Percentiles rank a stretch among this genome's conserved stretches.
Evolutionary conservation across 257 asterid genomes (phyloP).

Genomic region (Nicotiana paniculata): DNA sequence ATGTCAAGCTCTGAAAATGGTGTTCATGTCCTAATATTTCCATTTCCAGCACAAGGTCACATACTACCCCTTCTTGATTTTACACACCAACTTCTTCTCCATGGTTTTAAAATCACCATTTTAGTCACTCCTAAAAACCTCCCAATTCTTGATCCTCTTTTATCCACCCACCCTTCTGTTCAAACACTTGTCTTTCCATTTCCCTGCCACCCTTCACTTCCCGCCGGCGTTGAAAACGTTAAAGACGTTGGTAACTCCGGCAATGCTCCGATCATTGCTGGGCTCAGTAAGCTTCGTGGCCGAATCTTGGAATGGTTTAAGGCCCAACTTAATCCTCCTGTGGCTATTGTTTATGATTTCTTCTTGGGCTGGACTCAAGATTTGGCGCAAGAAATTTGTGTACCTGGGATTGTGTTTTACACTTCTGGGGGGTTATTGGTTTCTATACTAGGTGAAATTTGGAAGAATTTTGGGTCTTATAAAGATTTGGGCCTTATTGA

Average conservation of each 20-base stretch:
- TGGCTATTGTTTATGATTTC: conserved; percentile 55
- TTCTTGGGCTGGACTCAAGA: conserved; percentile 70
- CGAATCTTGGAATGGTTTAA: conserved; percentile 48
- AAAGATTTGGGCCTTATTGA: conserved; percentile 1
- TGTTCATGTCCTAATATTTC: conserved; percentile 55
- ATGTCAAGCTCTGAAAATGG: conserved; percentile 31
- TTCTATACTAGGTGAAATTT: conserved; percentile 17
- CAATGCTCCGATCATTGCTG: conserved; percentile 37
- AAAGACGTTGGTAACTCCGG: conserved; percentile 61
- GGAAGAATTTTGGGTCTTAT: conserved; percentile 25
- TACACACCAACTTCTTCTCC: conserved; percentile 51
- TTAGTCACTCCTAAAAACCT: conserved; percentile 57
- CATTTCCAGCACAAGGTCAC: conserved; percentile 92
- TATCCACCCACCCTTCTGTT: conserved; percentile 44
- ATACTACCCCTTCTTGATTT: conserved; percentile 59
- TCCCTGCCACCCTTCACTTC: conserved; percentile 52
- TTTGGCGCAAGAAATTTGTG: conserved; percentile 35
- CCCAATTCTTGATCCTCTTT: conserved; percentile 40
- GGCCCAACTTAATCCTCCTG: conserved; percentile 49
- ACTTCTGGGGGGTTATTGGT: conserved; percentile 22
- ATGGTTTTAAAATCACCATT: conserved; percentile 45
- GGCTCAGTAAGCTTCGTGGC: conserved; percentile 37
- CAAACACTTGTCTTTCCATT: conserved; percentile 54
- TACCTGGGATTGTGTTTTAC: conserved; percentile 52
- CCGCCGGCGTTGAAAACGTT: conserved; percentile 58